Evolutionary conservation across 495 filamentous ascomycete species (phyloP), one percentile per base, ranked within the genome.

Genomic region (Darksidea phi): DNA sequence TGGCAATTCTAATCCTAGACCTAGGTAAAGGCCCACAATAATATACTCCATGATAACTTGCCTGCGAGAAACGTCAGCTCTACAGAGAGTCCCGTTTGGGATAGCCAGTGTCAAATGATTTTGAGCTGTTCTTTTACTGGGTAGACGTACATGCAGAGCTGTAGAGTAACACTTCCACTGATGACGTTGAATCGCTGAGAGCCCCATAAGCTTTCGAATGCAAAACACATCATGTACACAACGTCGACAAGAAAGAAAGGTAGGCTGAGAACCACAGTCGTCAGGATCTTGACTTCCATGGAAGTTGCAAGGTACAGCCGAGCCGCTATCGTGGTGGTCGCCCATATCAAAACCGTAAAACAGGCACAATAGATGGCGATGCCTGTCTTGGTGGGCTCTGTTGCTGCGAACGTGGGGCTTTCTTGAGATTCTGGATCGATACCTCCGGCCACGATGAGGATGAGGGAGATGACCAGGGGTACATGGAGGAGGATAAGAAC

Each of bases 151-250:
- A 64, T 64, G 54, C 53, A 64, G 5, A 64, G 61, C 61, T 64
- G 61, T 3, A 58, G 28, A 4, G 61, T 64, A 18, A 53, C 54
- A 28, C 34, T 47, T 21, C 61, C 61, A 54, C 61, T 64, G 25
- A 64, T 64, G 38, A 64, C 61, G 47, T 64, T 64, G 61, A 64
- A 64, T 32, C 48, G 17, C 41, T 64, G 54, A 46, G 36, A 53
- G 3, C 59, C 53, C 18, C 28, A 57, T n/a, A 56, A n/a, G 23
- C 53, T 63, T 17, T 57, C 61, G 20, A 64, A 64, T 13, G 61
- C 61, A 32, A 64, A 64, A 28, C 61, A 64, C 61, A 64, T 64
- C 61, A 64, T 64, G 41, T 64, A 64, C 8, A 64, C 61, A 13
- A 64, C 46, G 32, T 64, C 54, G 37, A 64, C 61, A 3, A 64